A percentile compares a stretch with the other conserved stretches of the same genome.
These are phyloP conservation scores for Aureobasidium subglaciale DNA, from an alignment of 2,329 filamentous ascomycete genomes.

Conservation along the genomic window DNA sequence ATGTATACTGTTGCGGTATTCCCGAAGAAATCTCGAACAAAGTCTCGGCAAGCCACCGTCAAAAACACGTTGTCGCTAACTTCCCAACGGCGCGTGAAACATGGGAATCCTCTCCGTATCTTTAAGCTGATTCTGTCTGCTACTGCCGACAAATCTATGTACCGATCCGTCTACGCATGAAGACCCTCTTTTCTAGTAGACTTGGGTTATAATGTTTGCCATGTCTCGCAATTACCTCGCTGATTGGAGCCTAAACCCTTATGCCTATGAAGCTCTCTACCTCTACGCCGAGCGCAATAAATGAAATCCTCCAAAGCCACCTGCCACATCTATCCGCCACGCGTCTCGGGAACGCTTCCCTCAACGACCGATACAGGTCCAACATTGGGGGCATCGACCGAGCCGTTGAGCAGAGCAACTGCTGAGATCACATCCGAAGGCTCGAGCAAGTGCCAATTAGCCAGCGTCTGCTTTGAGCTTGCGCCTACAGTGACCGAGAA, in stretches of 20 bases:
- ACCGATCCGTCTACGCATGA: no score
- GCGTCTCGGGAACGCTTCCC: conserved; percentile 20
- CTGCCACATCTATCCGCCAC: not conserved
- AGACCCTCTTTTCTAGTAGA: no score
- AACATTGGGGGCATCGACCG: conserved; percentile 25
- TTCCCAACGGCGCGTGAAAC: conserved; percentile 11
- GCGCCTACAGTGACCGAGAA: conserved; percentile 90
- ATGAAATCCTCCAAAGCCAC: not conserved
- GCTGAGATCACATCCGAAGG: conserved; percentile 70
- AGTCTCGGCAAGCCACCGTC: conserved; percentile 4
- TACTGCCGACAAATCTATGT: not conserved
- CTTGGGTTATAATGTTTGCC: not conserved
- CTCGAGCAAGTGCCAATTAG: conserved; percentile 83
- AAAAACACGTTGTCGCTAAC: conserved; percentile 1
- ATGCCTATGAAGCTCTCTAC: conserved; percentile 8
- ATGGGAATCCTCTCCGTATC: not conserved
- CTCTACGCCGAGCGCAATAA: conserved; percentile 2
- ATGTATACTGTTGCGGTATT: no score
- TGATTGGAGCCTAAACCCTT: not conserved
- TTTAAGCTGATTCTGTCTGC: not conserved
- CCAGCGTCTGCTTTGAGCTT: conserved; percentile 84
- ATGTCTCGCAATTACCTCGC: not conserved
- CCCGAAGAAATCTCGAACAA: not conserved
- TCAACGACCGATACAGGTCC: conserved; percentile 27
- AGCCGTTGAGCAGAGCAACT: conserved; percentile 29